Evolutionary conservation across 2,329 filamentous ascomycete genomes (phyloP), one percentile per base, ranked within the genome.

Genomic region (Aschersonia sp.): DNA sequence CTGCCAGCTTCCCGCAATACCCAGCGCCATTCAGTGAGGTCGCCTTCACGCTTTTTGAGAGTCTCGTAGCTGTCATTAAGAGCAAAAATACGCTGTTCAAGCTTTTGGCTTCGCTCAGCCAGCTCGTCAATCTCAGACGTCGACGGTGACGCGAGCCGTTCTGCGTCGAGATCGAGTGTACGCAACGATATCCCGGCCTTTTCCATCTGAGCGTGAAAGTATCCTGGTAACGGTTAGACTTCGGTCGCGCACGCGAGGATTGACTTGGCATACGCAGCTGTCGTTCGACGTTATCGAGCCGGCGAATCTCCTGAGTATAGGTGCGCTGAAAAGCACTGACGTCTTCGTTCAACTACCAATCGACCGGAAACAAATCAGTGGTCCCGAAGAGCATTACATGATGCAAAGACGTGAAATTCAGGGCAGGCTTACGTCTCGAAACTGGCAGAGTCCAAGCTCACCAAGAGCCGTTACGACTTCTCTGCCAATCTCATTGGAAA

Each of bases 1-100:
- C 89, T 88, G 41, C 92, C 92, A 44, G 94, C 89, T 75, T 98
- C 92, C 54, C 88, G 83, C 50, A 98, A 70, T 46, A 98, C 94
- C 88, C 91, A 97, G 60, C 94, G 85, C 92, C 92, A 97, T 70
- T 98, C 92, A 9, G 86, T 94, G 58, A 98, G 74, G 65, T 98
- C 92, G 51, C 94, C 87, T 72, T 97, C 92, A 50, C 91, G 82
- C 72, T 92, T 96, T 78, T 97, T 97, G 65, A 98, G 70, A 12
- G 89, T 96, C 72, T 98, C 92, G 67, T 98, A 97, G 71, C 89
- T 97, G 63, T 97, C 92, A 64, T 97, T 97, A 52, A 98, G 71
- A 55, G 89, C 91, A 50, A 81, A 83, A 55, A 98, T 80, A 52
- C 92, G 81, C 70, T 94, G 86, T 69, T 98, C 92, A 49, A 98